These are phyloP conservation scores for Globisporangium polare DNA, from an alignment of 352 stramenopile species.

Conservation along the genomic window DNA sequence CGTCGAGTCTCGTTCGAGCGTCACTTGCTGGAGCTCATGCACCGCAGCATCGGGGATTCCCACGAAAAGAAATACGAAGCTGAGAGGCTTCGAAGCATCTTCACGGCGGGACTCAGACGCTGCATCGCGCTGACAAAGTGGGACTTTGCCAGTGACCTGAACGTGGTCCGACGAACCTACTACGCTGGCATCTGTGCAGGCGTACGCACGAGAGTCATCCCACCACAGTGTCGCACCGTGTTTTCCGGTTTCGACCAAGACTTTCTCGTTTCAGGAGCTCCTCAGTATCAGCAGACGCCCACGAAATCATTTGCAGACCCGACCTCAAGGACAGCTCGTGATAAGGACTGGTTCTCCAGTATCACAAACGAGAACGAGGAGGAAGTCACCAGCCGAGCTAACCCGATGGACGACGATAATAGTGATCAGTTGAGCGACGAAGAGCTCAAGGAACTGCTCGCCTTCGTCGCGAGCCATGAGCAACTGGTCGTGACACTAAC, in stretches of 20 bases:
- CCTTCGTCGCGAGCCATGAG: constrained; percentile 25
- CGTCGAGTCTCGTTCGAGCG: constrained; percentile 13
- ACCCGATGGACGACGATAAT: not conserved
- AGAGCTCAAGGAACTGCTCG: constrained; percentile 27
- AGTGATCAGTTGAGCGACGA: constrained; percentile 3
- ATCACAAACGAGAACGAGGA: not conserved
- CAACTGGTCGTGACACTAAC: constrained; percentile 28
- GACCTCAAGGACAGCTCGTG: not conserved
- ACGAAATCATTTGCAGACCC: not conserved
- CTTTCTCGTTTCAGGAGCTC: constrained; percentile 16
- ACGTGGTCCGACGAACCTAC: constrained; percentile 32
- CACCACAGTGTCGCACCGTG: constrained; percentile 28
- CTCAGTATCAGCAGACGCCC: no score
- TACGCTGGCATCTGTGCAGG: constrained; percentile 30
- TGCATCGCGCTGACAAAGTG: constrained; percentile 39
- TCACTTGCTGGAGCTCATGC: constrained; percentile 1
- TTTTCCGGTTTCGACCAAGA: constrained; percentile 35
- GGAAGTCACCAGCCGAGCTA: not conserved
- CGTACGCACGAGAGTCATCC: constrained; percentile 38
- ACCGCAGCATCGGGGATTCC: not conserved
- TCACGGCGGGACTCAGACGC: constrained; percentile 12
- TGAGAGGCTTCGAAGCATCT: constrained; percentile 3
- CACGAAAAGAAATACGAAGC: not conserved
- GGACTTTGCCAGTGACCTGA: constrained; percentile 39
- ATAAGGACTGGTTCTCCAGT: not conserved